A percentile compares a stretch with the other conserved stretches of the same genome.
Conservation (phyloP, 352 stramenopile species). For the Pythium vanterpoolii region DNA sequence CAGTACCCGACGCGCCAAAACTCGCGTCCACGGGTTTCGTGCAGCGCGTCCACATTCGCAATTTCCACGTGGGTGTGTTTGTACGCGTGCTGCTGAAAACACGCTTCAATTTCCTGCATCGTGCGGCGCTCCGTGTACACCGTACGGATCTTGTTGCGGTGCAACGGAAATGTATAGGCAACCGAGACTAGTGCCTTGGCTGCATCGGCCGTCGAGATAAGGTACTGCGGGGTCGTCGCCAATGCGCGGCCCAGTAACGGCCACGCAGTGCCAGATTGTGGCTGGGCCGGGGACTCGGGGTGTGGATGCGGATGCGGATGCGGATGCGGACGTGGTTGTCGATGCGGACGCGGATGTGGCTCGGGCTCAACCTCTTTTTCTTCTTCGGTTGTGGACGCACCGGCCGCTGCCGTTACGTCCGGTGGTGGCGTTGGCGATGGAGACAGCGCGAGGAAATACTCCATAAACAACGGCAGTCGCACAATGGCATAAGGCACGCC, state of each 20-base stretch:
- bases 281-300: background rate
- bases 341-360: background rate
- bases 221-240: constrained; percentile 26
- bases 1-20: constrained; percentile 31
- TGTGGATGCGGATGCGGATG: background rate
- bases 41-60: constrained; percentile 19
- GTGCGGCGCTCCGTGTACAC: constrained; percentile 29
- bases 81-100: constrained; percentile 23
- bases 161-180: constrained; percentile 29
- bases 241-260: constrained; percentile 19
- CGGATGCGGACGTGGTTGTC: background rate
- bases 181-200: constrained; percentile 28
- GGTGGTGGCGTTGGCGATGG: background rate
- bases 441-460: constrained; percentile 68
- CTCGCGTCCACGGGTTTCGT: constrained; percentile 12
- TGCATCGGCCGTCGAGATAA: constrained; percentile 29
- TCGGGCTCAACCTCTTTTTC: constrained; percentile 12
- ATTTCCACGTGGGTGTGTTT: constrained; percentile 22
- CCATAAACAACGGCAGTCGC: constrained; percentile 71
- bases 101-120: constrained; percentile 24
- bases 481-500: constrained; percentile 59
- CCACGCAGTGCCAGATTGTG: background rate
- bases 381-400: constrained; percentile 8
- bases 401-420: background rate
- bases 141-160: constrained; percentile 20